Evolutionary conservation across 1,284 basidiomycete species (phyloP), one percentile per base, ranked within the genome.

Genomic region (Clitocybe nebularis): DNA sequence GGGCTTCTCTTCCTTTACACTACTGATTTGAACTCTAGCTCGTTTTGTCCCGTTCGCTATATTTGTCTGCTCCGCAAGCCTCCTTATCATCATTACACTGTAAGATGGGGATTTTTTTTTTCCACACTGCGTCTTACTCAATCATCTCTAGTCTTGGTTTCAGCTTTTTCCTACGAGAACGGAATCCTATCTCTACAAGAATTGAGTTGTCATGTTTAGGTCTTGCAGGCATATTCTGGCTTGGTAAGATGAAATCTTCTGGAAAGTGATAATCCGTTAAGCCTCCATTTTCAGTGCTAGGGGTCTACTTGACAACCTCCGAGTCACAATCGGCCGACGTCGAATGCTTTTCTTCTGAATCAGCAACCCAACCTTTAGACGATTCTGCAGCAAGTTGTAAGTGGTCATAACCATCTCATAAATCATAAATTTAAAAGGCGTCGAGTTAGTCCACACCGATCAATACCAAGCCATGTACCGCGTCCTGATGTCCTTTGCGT

Each of bases 11-110:
- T 35, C 29, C 33, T 23, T 24, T 19, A 26, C 39, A 21, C 50
- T 46, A 43, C 39, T 48, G 24, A 48, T 42, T 14, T 16, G 19
- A 14, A 19, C 35, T 44, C 24, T 55, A 89, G 87, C 86, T 66
- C 84, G 79, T 68, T 90, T 89, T 59, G 79, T 90, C 36, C 87
- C 87, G 13, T 86, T 89, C 54, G 81, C 86, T 44, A 77, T 89
- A 57, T 89, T 89, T 53, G 84, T 88, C 32, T 85, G 81, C 53
- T 69, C 69, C 32, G 75, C 73, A 29, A 86, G 81, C 57, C 57
- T 89, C 55, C 61, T 84, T 49, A 75, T 88, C 53, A 73, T 87
- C 44, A 52, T 78, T 35, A 64, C 76, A 41, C 72, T 90, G 85
- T 87, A 48, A 56, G 81, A 45, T 9, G 17, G 11, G 24, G 7